A percentile compares a stretch with the other conserved stretches of the same genome.
These are phyloP conservation scores for Fistulifera solaris DNA, from an alignment of 108 stramenopile species.

Conservation along the genomic window DNA sequence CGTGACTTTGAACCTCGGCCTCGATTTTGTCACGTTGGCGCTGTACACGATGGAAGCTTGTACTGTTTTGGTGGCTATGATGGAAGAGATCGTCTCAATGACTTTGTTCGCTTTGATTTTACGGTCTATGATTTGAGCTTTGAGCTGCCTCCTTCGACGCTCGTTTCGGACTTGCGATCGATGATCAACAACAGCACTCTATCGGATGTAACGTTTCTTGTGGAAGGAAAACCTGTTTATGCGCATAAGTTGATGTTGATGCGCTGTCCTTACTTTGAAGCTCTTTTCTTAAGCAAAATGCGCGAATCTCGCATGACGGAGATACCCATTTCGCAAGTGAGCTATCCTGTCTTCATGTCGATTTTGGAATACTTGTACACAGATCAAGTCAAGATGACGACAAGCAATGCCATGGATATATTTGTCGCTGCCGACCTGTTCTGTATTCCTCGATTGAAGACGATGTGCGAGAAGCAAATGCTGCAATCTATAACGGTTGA, in stretches of 20 bases:
- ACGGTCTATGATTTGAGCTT: conserved; percentile 42
- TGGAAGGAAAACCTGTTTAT: conserved; percentile 76
- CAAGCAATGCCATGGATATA: conserved; percentile 92
- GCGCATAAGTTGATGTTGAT: conserved; percentile 92
- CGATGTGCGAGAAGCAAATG: conserved; percentile 92
- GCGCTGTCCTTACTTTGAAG: conserved; percentile 89
- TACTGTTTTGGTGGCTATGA: conserved; percentile 95
- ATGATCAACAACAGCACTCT: conserved; percentile 77
- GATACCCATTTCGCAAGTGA: conserved; percentile 56
- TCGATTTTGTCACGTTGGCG: conserved; percentile 92
- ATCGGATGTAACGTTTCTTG: conserved; percentile 89
- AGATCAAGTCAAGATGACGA: conserved; percentile 71
- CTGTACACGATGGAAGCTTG: conserved; percentile 47
- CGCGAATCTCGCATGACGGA: conserved; percentile 63
- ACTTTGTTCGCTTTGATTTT: conserved; percentile 80
- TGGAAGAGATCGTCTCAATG: conserved; percentile 86
- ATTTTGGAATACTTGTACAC: conserved; percentile 95
- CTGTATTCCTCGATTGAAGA: conserved; percentile 91
- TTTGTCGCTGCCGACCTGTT: conserved; percentile 95
- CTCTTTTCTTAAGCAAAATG: conserved; percentile 86
- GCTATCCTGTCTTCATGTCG: conserved; percentile 71
- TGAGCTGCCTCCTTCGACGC: conserved; percentile 70
- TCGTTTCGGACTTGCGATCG: conserved; percentile 74
- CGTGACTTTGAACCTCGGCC: conserved; percentile 29
- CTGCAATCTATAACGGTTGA: conserved; percentile 83